Base-by-base conservation (phyloP, 192 early-diverging fungal genomes). In the Rhizoclosmatium sp. region DNA sequence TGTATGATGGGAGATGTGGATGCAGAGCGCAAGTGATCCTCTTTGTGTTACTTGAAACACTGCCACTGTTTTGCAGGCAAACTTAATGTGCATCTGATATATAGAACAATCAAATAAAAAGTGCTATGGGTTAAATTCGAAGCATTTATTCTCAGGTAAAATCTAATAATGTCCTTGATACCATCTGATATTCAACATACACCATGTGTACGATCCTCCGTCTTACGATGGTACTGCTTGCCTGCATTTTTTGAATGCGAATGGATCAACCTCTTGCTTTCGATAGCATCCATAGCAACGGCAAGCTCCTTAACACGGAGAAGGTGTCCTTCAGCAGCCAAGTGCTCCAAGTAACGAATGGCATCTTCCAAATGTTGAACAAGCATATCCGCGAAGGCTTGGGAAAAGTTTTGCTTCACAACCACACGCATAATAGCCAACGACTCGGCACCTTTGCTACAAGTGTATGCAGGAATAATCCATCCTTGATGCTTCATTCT, bases 401-500 rank as follows among this genome's bases (percentile, higher is more conserved):
- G 41, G 10, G 19, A n/a, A 42, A 65, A 75, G 61, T 71, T 45
- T 64, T 73, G 59, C 68, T 45, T 60, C 21, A 77, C 47, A 39
- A 47, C 46, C 7, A 77, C 64, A 16, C 76, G 19, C 66, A 77
- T 47, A 1, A 68, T 76, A 1, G 67, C 31, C 19, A 77, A 19
- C 19, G 41, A 72, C 19, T 77, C 67, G n/a, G 64, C 76, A 23
- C 47, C 68, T 45, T 77, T 76, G 41, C 21, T 23, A 1, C 44
- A 56, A 12, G 44, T 71, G 31, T 71, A 71, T 45, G 69, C 69
- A 19, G 69, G 69, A 54, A 71, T 56, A 45, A 71, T 56, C 69
- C 69, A 71, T 14, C 69, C 69, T 40, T 56, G n/a, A 56, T 71
- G 69, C 51, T 56, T 46, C 51, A 56, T 56, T 21, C 44, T 45